Evolutionary conservation across 2,329 filamentous ascomycete genomes (phyloP), one percentile per base, ranked within the genome.

Genomic region (Herpotrichia juniperi): DNA sequence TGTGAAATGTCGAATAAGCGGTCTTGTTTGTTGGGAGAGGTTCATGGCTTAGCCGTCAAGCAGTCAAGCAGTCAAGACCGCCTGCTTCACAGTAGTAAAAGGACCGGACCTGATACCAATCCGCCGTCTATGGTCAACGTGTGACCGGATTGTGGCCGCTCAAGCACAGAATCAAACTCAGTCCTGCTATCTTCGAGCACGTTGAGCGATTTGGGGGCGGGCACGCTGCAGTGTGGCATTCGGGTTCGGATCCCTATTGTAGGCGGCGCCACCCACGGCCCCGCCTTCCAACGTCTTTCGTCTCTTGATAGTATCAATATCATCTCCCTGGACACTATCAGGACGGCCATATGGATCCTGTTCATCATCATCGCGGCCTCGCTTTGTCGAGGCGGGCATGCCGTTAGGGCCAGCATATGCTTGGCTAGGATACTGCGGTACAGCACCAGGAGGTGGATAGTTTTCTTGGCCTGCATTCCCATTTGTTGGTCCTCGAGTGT

Each of bases 291-390:
- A 80, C 0, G 89, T 93, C 79, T 93, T 93, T 58, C 90, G 87
- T 61, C 91, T 86, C 78, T 96, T 96, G 53, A 88, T 74, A 19
- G 82, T 80, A 42, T 89, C 83, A 56, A 86, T 76, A 39, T 87
- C 84, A 39, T 83, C 83, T 30, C 78, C 79, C 30, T 74, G 74
- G 22, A 78, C 75, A 53, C 76, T 79, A 32, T 84, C 81, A 19
- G 87, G 83, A 11, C 89, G 86, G 45, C 81, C 79, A 51, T 88
- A 85, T 17, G 86, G 83, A 26, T 91, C 87, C 56, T 86, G 81
- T 51, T 77, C 74, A 25, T 88, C 85, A 46, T 87, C 86, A 19
- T 87, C 86, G 54, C 86, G 83, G 60, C 81, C 78, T 59, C 86
- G 83, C 76, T 88, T 88, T 59, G 74, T 81, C 2, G 81, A 79